A percentile compares a stretch with the other conserved stretches of the same genome.
phyloP scores from a whole-genome alignment of 805 yeast genomes.

The Yarrowia sp. region DNA sequence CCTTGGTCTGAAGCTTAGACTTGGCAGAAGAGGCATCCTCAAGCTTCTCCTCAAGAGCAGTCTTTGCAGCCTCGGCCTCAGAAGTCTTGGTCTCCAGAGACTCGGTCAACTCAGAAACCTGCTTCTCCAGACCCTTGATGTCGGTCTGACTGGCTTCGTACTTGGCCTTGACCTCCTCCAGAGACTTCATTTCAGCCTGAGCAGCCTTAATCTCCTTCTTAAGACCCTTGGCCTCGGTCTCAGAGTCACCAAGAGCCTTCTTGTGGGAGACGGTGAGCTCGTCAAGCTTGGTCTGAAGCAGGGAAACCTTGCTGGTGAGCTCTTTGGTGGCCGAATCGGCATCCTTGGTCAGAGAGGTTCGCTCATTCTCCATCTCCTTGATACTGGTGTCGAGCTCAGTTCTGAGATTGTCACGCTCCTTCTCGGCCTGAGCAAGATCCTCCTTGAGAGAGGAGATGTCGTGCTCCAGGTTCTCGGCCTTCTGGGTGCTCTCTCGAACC shows the following conservation, averaged over 20 bases:
- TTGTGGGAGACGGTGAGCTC: constrained; percentile 32
- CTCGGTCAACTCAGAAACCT: constrained; percentile 18
- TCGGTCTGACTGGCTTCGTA: constrained; percentile 20
- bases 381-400: constrained; percentile 21
- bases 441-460: constrained; percentile 26
- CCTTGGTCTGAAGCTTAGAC: constrained; percentile 26
- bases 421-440: constrained; percentile 19
- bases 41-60: constrained; percentile 13
- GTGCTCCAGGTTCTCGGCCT: constrained; percentile 12
- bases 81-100: constrained; percentile 23
- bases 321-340: constrained; percentile 39
- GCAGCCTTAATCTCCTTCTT: constrained; percentile 17
- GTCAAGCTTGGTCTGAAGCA: constrained; percentile 31
- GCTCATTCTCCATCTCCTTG: constrained; percentile 38
- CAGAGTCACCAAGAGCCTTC: constrained; percentile 20
- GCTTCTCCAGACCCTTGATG: constrained; percentile 23
- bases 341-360: constrained; percentile 25
- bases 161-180: constrained; percentile 27
- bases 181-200: constrained; percentile 21
- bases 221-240: constrained; percentile 34
- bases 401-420: constrained; percentile 6
- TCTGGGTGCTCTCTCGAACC: constrained; percentile 10
- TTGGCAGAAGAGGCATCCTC: constrained; percentile 10
- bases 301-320: constrained; percentile 15
- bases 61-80: constrained; percentile 7